phyloP scores from a whole-genome alignment of 345 rosid genomes.

The Leavenworthia alabamica region DNA sequence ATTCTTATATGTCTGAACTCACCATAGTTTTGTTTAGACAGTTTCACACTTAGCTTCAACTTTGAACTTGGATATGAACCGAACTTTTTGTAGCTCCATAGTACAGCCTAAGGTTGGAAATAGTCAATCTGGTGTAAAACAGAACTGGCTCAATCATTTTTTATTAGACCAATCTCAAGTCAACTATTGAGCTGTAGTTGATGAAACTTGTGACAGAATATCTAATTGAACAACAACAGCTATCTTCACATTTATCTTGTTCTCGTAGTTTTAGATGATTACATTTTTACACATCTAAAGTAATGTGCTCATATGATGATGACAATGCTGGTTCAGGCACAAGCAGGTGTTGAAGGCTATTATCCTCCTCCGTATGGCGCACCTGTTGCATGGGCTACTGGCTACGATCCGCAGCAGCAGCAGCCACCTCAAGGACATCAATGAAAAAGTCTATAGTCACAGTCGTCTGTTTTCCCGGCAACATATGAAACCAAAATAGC shows the following conservation, averaged over 20 bases:
- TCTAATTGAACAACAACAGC: neutral
- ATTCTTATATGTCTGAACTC: neutral
- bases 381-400: slow-evolving; percentile 58
- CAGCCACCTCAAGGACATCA: slow-evolving; percentile 40
- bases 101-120: neutral
- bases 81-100: slow-evolving; percentile 1
- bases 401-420: slow-evolving; percentile 58
- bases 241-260: neutral
- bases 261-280: slow-evolving; percentile 1
- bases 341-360: slow-evolving; percentile 54
- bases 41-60: neutral
- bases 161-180: neutral
- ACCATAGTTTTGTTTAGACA: neutral
- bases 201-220: neutral
- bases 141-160: neutral
- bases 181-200: neutral
- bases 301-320: slow-evolving; percentile 5
- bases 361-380: slow-evolving; percentile 63
- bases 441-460: slow-evolving; percentile 29
- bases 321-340: slow-evolving; percentile 39
- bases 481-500: slow-evolving; percentile 1
- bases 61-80: neutral
- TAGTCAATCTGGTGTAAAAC: slow-evolving; percentile 3
- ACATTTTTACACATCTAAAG: neutral
- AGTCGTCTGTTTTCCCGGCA: neutral